Conservation (phyloP, 352 stramenopile species). For the Phytophthora ohioensis region DNA sequence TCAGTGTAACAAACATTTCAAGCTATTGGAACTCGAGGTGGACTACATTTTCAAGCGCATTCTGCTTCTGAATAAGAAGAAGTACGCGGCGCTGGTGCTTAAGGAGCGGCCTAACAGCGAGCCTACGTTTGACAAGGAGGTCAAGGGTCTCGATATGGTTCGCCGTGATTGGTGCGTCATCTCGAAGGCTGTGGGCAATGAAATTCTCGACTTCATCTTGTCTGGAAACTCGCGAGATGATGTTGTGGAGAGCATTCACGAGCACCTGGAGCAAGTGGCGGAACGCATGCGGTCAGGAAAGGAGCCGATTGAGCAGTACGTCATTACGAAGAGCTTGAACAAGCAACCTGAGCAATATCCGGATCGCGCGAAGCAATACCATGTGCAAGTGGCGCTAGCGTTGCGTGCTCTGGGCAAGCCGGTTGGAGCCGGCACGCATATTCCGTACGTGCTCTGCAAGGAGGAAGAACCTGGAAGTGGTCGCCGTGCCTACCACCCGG, state of each 20-base stretch:
- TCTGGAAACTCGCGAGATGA: conserved; percentile 95
- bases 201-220: conserved; percentile 98
- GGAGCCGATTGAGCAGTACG: conserved; percentile 96
- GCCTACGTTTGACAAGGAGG: conserved; percentile 94
- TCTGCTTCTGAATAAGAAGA: conserved; percentile 99
- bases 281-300: conserved; percentile 95
- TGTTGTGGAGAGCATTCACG: conserved; percentile 96
- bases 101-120: conserved; percentile 80
- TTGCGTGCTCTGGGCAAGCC: conserved; percentile 95
- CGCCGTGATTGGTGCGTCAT: conserved; percentile 99
- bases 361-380: conserved; percentile 96
- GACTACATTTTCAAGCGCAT: conserved; percentile 99
- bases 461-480: conserved; percentile 82
- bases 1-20: conserved; percentile 99
- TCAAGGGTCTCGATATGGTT: conserved; percentile 99
- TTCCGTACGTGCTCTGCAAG: conserved; percentile 98
- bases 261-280: conserved; percentile 94
- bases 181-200: conserved; percentile 97
- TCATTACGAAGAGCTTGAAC: conserved; percentile 99
- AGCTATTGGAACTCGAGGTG: conserved; percentile 98
- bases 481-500: conserved; percentile 86
- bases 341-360: conserved; percentile 98
- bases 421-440: conserved; percentile 98
- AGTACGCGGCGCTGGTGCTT: conserved; percentile 98
- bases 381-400: conserved; percentile 98